A percentile compares a stretch with the other conserved stretches of the same genome.
These are phyloP conservation scores for Fusarium keratoplasticum DNA, from an alignment of 2,329 filamentous ascomycete genomes.

Conservation along the genomic window DNA sequence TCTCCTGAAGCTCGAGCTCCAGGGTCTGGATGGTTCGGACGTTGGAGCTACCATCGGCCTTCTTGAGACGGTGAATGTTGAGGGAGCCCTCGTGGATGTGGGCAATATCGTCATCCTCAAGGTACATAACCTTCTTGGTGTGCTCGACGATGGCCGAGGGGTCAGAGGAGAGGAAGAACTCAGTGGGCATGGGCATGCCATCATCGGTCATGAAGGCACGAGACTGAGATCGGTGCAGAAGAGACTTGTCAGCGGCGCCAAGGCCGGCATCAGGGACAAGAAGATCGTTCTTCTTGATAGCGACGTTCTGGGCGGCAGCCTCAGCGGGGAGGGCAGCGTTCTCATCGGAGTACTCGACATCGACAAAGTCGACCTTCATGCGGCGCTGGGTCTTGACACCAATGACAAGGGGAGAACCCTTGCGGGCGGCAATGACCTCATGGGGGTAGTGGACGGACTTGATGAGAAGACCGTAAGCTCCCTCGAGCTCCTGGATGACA, in stretches of 20 bases:
- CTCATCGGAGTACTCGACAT: slow-evolving; percentile 96
- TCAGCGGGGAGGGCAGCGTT: slow-evolving; percentile 87
- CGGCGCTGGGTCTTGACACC: slow-evolving; percentile 97
- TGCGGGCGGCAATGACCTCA: slow-evolving; percentile 96
- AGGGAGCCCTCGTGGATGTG: slow-evolving; percentile 99
- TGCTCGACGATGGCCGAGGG: slow-evolving; percentile 98
- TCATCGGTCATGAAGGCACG: slow-evolving; percentile 99
- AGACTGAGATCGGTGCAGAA: slow-evolving; percentile 97
- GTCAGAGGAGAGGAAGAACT: slow-evolving; percentile 99
- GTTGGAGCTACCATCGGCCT: slow-evolving; percentile 96
- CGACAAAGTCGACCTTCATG: slow-evolving; percentile 99
- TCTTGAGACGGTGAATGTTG: slow-evolving; percentile 98
- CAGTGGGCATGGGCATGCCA: slow-evolving; percentile 95
- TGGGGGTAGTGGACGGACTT: slow-evolving; percentile 99
- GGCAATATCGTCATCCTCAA: slow-evolving; percentile 99
- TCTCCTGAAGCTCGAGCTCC: slow-evolving; percentile 98
- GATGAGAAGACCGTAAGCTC: slow-evolving; percentile 95
- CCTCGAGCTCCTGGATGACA: slow-evolving; percentile 97
- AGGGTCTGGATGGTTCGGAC: slow-evolving; percentile 98
- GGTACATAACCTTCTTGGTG: slow-evolving; percentile 99
- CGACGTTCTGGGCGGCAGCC: slow-evolving; percentile 94
- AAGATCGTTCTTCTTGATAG: slow-evolving; percentile 89
- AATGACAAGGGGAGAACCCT: slow-evolving; percentile 97
- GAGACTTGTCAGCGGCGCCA: slow-evolving; percentile 94
- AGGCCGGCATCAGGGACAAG: slow-evolving; percentile 72